Base-by-base conservation (phyloP, 2,329 filamentous ascomycete genomes). In the Gnomoniopsis sp. region DNA sequence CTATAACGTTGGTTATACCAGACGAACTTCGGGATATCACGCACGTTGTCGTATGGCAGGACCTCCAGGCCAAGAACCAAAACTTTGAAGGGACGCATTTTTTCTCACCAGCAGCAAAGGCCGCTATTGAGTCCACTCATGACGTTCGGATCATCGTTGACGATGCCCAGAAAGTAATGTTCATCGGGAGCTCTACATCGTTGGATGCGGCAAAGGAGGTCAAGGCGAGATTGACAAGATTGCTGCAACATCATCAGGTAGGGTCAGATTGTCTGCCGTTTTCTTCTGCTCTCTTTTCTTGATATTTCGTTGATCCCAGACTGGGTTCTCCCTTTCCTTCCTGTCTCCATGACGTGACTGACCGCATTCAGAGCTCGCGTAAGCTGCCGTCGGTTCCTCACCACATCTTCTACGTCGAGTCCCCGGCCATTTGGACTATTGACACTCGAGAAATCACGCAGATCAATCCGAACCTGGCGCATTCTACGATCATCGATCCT, bases 401-500 rank as follows among this genome's bases (percentile, higher is more conserved):
- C 30, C 50, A 58, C 22, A 6, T 44, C 36, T 58, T 54, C 23
- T 58, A 54, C 36, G 46, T 43, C 34, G 50, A 58, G n/a, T 53
- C 19, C 11, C 34, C 14, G 17, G n/a, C 22, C 14, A 19, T 33
- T 19, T 54, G 44, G 30, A 36, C 23, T 11, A 66, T 68, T 2
- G 70, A 72, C 26, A 60, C 64, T 6, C 68, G 69, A 4, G 67
- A 65, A 55, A 64, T 68, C 55, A 62, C 65, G 14, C 67, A 68
- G 51, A 67, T 72, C 53, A 65, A 71, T 36, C 66, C 64, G 1
- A 53, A 36, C 41, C 63, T 72, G 34, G 58, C 65, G 2, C 63
- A 61, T 0, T 69, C 69, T 14, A 69, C 68, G 21, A 63, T 72
- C 15, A 54, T 72, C 14, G 70, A 72, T 50, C 65, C 65, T 41